Evolutionary conservation across 2,329 filamentous ascomycete species (phyloP).

Genomic region (Epichloe uncinata): DNA sequence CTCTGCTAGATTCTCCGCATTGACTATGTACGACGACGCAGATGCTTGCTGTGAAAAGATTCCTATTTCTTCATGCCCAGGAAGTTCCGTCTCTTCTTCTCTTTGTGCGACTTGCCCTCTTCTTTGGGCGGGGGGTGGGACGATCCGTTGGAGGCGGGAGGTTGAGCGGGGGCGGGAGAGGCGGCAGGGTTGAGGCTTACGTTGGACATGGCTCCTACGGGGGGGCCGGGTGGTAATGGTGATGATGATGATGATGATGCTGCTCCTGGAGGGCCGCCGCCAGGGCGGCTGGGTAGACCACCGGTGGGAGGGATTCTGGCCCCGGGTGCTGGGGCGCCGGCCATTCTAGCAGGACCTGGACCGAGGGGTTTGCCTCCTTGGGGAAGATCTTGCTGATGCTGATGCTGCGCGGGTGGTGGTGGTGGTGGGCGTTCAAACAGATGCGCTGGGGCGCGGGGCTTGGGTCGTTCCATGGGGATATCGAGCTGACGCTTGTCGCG

Average conservation of each 20-base stretch:
- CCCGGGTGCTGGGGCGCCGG: not conserved
- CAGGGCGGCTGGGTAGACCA: slow-evolving; percentile 15
- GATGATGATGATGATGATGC: not conserved
- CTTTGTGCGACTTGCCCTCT: slow-evolving; percentile 35
- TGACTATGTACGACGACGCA: not conserved
- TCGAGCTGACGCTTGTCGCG: slow-evolving; percentile 62
- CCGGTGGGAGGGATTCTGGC: slow-evolving; percentile 4
- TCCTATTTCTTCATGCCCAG: slow-evolving; percentile 45
- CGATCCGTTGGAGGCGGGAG: slow-evolving; percentile 7
- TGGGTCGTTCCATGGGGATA: slow-evolving; percentile 68
- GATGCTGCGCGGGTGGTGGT: slow-evolving; percentile 32
- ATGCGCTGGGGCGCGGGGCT: slow-evolving; percentile 71
- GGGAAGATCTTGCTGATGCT: slow-evolving; percentile 10
- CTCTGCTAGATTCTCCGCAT: no score
- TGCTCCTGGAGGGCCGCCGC: slow-evolving; percentile 5
- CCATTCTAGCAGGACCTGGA: slow-evolving; percentile 1
- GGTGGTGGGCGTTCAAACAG: slow-evolving; percentile 60
- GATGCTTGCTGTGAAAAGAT: slow-evolving; percentile 12
- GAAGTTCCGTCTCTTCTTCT: slow-evolving; percentile 49
- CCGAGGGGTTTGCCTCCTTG: not conserved
- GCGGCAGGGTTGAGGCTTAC: slow-evolving; percentile 32
- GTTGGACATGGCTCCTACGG: slow-evolving; percentile 40
- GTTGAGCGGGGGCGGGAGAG: no score
- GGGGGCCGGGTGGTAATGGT: slow-evolving; percentile 30
- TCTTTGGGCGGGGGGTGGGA: slow-evolving; percentile 11